Base-by-base conservation (phyloP, 2,329 filamentous ascomycete genomes). In the Pseudogymnoascus sp. region DNA sequence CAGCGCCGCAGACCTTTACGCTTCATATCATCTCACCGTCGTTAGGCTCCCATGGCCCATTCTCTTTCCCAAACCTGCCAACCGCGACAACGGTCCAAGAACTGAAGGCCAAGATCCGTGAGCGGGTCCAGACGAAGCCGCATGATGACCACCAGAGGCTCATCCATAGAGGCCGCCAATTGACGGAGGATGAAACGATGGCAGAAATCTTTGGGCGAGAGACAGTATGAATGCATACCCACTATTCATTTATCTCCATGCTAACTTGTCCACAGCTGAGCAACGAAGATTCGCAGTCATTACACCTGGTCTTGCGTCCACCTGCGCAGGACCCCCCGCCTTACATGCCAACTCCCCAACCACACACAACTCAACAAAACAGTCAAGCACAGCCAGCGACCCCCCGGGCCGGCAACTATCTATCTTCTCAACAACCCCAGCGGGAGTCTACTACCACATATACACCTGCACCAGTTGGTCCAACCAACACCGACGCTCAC, bases 1-100 rank as follows among this genome's bases (percentile, higher is more conserved):
- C 65, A 57, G 59, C 65, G 53, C 57, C 66, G 8, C 50, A 66
- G 64, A 73, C 74, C 36, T 78, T 85, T 70, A 83, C 80, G 62
- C 75, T 87, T 58, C 78, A 83, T 64, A 74, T 87, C 62, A 69
- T 86, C 39, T 86, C 83, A 63, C 83, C 83, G 3, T 85, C 82
- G 12, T 73, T 78, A 58, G 78, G 78, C 36, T 79, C 84, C 11
- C 77, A 75, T 59, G 75, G 76, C 18, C 79, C 80, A 14, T 69
- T 85, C 58, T 71, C 73, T 41, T 81, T 86, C 53, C 74, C 77
- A 22, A 70, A 73, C 20, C 71, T 85, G 9, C 74, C 79, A 12
- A 74, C 75, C 39, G 73, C 74, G 1, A 83, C 80, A 1, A 85
- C 82, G 0, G 74, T 86, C 57, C 77, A 77, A 61, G 74, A 84